Base-by-base conservation (phyloP, 2,329 filamentous ascomycete genomes). In the Ramularia endophylla region DNA sequence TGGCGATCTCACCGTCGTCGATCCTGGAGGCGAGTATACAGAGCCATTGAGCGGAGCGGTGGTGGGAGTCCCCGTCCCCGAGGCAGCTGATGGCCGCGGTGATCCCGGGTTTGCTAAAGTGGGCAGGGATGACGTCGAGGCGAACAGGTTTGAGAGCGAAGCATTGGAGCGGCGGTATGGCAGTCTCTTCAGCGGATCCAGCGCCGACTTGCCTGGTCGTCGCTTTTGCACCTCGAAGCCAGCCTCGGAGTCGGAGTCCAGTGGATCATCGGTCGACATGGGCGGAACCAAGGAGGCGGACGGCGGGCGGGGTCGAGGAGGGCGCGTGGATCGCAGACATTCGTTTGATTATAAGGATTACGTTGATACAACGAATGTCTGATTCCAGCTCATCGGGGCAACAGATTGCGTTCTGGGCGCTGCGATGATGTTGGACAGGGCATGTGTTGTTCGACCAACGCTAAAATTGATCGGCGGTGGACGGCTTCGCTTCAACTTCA, bases 181-280 rank as follows among this genome's bases (percentile, higher is more conserved):
- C 12, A 80, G 65, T 2, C 69, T 67, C 15, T 70, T 65, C 27
- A 83, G 70, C 71, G 66, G 85, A 74, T 53, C 81, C 64, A 61
- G 80, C 70, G 59, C 83, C 40, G 68, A 69, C 38, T 58, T 66
- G 47, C 72, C 67, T 12, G 68, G 62, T 39, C 65, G 68, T 61
- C 81, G 69, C 67, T 81, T 85, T 50, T 79, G 74, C 44, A 80
- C 64, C 42, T 65, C 63, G 59, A 75, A 68, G 44, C 81, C 77
- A 54, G 79, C 74, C 52, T 81, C 80, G 59, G 79, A 69, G 58
- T 84, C 81, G 64, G 84, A 75, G 57, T 81, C 77, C 67, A 77
- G 71, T 56, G 78, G 73, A 59, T 74, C 69, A 78, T 83, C 71
- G 61, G 75, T 69, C 65, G 79, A 25, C 22, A 25, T 25, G 22